Percentiles rank a stretch among this genome's conserved stretches.
These are phyloP conservation scores for Chlorella vulgaris DNA, from an alignment of 139 green algal species.

Conservation along the genomic window DNA sequence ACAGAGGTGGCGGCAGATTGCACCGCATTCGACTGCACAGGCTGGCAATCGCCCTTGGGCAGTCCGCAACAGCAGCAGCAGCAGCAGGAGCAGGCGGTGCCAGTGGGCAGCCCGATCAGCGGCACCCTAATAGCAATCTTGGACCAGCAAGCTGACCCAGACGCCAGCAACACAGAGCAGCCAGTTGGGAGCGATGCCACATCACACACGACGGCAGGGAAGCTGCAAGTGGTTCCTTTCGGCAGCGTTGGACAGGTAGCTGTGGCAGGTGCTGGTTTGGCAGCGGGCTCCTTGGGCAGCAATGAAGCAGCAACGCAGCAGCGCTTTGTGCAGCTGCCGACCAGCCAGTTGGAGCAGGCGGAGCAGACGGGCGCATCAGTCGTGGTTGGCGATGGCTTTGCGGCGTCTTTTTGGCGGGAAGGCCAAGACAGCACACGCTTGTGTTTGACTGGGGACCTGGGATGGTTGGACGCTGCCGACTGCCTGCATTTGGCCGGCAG, in stretches of 20 bases:
- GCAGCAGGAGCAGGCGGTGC: not conserved
- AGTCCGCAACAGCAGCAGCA: not conserved
- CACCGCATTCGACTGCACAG: constrained; percentile 32
- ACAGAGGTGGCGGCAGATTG: constrained; percentile 60
- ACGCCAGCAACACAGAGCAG: not conserved
- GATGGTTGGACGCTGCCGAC: constrained; percentile 25
- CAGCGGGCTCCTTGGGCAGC: constrained; percentile 48
- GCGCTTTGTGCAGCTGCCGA: constrained; percentile 14
- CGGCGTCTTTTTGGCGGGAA: not conserved
- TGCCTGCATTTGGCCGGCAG: constrained; percentile 46
- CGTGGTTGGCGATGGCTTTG: not conserved
- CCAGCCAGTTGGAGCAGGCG: not conserved
- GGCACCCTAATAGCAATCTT: too few relatives aligned
- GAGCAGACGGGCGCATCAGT: not conserved
- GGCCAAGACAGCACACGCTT: not conserved
- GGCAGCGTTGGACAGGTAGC: constrained; percentile 50
- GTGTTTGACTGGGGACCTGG: constrained; percentile 53
- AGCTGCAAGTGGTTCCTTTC: not conserved
- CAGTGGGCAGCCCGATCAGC: not conserved
- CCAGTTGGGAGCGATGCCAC: not conserved
- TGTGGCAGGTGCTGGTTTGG: constrained; percentile 47
- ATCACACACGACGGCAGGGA: not conserved
- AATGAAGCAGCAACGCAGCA: not conserved
- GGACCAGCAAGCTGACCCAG: too few relatives aligned
- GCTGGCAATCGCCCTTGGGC: not conserved